These are phyloP conservation scores for Zasmidium cellare DNA, from an alignment of 2,329 filamentous ascomycete species.

Conservation along the genomic window DNA sequence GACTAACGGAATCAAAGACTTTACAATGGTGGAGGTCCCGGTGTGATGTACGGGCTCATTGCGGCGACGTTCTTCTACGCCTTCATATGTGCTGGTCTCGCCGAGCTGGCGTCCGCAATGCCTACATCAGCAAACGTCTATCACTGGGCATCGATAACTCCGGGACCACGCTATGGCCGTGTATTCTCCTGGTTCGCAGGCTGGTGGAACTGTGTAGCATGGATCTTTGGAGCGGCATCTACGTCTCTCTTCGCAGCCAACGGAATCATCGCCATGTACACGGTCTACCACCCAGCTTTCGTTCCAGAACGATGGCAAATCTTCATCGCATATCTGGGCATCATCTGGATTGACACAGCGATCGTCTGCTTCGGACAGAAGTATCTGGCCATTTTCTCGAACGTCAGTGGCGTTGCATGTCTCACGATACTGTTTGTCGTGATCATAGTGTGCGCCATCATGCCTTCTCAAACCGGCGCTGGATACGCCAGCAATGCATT, in stretches of 20 bases:
- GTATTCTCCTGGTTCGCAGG: constrained; percentile 51
- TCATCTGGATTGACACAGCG: constrained; percentile 48
- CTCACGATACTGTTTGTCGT: constrained; percentile 57
- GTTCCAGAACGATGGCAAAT: constrained; percentile 52
- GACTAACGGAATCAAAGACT: constrained; percentile 29
- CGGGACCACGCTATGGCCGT: constrained; percentile 48
- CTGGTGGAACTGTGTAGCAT: constrained; percentile 54
- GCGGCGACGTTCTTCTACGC: constrained; percentile 53
- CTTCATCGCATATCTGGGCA: constrained; percentile 50
- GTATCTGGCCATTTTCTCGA: constrained; percentile 53
- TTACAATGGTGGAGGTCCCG: constrained; percentile 49
- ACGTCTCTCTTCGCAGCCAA: constrained; percentile 48
- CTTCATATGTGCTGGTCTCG: constrained; percentile 52
- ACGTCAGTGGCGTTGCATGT: constrained; percentile 52
- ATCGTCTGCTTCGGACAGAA: constrained; percentile 57
- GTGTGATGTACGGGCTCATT: constrained; percentile 51
- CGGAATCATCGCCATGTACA: constrained; percentile 50
- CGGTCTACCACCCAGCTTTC: constrained; percentile 49
- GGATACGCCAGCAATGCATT: constrained; percentile 41
- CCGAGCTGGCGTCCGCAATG: constrained; percentile 48
- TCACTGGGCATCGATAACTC: constrained; percentile 55
- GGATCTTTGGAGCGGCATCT: constrained; percentile 48
- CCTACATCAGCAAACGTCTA: constrained; percentile 46
- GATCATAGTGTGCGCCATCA: constrained; percentile 56
- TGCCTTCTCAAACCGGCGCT: constrained; percentile 49